Evolutionary conservation across 2,329 filamentous ascomycete genomes (phyloP).

Genomic region (Raffaelea arxii): DNA sequence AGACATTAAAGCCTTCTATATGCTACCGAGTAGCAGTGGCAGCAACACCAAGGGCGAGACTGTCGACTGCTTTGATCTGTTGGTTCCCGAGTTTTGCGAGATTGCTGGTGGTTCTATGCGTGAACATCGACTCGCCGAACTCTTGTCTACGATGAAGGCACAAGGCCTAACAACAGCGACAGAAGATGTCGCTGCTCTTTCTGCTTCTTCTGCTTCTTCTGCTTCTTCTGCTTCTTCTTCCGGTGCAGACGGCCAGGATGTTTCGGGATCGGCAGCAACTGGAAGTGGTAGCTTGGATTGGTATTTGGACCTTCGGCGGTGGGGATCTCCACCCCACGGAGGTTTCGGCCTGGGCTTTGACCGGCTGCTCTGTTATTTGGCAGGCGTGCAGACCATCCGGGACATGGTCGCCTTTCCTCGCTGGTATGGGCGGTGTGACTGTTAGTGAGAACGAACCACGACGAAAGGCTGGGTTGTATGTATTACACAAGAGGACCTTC

Average conservation of each 20-base stretch:
- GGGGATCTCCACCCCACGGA: conserved; percentile 85
- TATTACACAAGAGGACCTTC: background rate
- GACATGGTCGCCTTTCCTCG: conserved; percentile 83
- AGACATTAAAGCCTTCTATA: conserved; percentile 80
- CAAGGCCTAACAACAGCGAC: conserved; percentile 4
- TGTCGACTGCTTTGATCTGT: conserved; percentile 82
- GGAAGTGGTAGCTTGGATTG: conserved; percentile 50
- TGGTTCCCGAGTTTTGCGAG: conserved; percentile 79
- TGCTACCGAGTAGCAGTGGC: conserved; percentile 26
- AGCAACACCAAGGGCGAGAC: conserved; percentile 30
- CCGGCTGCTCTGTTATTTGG: conserved; percentile 72
- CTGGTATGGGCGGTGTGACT: conserved; percentile 55
- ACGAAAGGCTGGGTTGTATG: background rate
- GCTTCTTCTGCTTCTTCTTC: background rate
- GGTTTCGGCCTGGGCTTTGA: conserved; percentile 90
- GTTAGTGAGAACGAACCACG: conserved; percentile 23
- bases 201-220: background rate
- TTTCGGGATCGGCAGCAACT: background rate
- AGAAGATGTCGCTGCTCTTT: background rate
- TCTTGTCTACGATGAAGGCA: conserved; percentile 5
- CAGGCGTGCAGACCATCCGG: conserved; percentile 70
- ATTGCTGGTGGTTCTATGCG: conserved; percentile 83
- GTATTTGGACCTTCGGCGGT: conserved; percentile 82
- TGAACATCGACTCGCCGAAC: conserved; percentile 47
- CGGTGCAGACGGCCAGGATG: background rate